phyloP scores from a whole-genome alignment of 1,284 basidiomycete genomes.

The Boletellus sp. region DNA sequence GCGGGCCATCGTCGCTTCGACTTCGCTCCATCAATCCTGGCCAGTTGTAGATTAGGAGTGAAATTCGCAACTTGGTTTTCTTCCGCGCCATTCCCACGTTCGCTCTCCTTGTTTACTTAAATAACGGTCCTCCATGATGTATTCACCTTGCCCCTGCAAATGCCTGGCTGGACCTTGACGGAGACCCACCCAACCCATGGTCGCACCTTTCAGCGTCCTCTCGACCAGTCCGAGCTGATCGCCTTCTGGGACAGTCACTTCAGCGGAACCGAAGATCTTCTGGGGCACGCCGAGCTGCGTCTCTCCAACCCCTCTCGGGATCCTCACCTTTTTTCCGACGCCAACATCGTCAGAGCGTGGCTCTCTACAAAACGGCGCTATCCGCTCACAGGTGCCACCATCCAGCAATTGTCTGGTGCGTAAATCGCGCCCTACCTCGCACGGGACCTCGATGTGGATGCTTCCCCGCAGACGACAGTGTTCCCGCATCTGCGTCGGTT shows the following conservation, averaged over 20 bases:
- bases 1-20: too few species aligned
- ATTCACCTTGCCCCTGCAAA: too few species aligned
- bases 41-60: too few species aligned
- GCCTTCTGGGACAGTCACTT: slow-evolving; percentile 2
- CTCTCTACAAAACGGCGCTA: background rate
- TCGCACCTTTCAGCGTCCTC: slow-evolving; percentile 5
- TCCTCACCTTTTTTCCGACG: background rate
- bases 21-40: too few species aligned
- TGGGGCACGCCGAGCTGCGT: slow-evolving; percentile 2
- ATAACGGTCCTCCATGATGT: too few species aligned
- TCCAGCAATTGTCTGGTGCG: background rate
- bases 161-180: background rate
- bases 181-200: background rate
- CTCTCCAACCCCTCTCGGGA: background rate
- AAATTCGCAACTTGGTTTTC: too few species aligned
- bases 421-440: background rate
- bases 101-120: too few species aligned
- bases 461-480: background rate
- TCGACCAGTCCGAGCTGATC: background rate
- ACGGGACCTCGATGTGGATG: background rate
- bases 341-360: slow-evolving; percentile 1
- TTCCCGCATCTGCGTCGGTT: background rate
- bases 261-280: slow-evolving; percentile 6
- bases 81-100: too few species aligned
- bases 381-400: background rate